Conservation (phyloP, 1,139 yeast species). For the Suhomyces anneliseae region DNA sequence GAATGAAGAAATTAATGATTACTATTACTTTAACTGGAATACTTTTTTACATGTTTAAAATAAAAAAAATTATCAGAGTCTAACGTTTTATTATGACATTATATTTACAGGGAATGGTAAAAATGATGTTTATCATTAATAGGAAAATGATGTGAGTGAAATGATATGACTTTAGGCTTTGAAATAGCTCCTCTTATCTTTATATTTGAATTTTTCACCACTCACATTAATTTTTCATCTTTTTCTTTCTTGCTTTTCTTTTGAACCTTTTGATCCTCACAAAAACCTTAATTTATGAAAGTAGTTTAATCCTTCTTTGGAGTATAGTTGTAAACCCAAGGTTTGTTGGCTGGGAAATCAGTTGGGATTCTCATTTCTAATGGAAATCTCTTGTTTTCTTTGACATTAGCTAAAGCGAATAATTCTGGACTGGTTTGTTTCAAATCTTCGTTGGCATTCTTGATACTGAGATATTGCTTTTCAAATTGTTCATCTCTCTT, state of each 20-base stretch:
- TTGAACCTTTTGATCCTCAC: background rate
- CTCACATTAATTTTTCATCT: background rate
- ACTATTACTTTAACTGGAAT: background rate
- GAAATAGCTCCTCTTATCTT: no score
- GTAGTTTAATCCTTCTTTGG: constrained; percentile 9
- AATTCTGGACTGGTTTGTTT: constrained; percentile 48
- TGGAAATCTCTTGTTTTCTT: constrained; percentile 60
- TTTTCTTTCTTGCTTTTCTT: background rate
- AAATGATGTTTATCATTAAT: no score
- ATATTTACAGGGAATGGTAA: no score
- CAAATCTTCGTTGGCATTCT: constrained; percentile 74
- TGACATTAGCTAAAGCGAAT: constrained; percentile 50
- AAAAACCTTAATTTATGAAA: no score
- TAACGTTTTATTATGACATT: no score
- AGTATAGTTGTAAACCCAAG: constrained; percentile 72
- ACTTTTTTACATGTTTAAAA: background rate
- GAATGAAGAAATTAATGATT: constrained; percentile 19
- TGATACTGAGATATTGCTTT: constrained; percentile 65
- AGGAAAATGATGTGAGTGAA: no score
- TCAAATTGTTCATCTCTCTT: constrained; percentile 49
- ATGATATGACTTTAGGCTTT: no score
- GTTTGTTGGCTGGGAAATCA: constrained; percentile 81
- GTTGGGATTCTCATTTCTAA: constrained; percentile 85
- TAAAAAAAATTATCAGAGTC: no score
- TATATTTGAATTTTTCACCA: no score